Percentiles rank a stretch among this genome's conserved stretches.
These are phyloP conservation scores for Achaetomium macrosporum DNA, from an alignment of 2,329 filamentous ascomycete species.

Conservation along the genomic window DNA sequence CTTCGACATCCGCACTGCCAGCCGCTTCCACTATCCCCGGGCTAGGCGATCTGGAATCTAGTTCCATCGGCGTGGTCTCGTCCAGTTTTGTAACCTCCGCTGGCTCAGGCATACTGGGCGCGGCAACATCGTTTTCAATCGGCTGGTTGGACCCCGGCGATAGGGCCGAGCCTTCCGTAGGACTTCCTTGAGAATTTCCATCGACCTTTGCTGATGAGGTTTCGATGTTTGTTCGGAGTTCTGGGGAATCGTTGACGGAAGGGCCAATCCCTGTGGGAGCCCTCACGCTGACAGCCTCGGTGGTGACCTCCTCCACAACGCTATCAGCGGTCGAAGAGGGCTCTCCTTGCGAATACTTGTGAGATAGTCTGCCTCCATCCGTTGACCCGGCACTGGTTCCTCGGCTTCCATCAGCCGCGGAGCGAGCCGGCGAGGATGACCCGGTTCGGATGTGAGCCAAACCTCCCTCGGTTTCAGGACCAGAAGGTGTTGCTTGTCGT, in stretches of 20 bases:
- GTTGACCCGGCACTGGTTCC: conserved; percentile 3
- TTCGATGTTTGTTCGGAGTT: not conserved
- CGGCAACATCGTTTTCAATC: not conserved
- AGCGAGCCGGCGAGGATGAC: not conserved
- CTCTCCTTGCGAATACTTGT: not conserved
- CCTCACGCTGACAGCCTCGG: not conserved
- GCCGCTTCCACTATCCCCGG: conserved; percentile 16
- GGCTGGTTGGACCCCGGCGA: not conserved
- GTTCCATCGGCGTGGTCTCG: conserved; percentile 23
- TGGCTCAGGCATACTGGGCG: not conserved
- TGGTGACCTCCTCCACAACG: not conserved
- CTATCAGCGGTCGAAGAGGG: not conserved
- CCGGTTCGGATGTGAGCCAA: not conserved
- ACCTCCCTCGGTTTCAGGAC: not conserved
- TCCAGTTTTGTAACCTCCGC: conserved; percentile 4
- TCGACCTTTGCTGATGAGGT: not conserved
- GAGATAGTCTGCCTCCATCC: conserved; percentile 10
- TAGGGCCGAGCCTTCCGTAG: not conserved
- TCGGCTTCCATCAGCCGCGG: not conserved
- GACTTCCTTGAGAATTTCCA: no score
- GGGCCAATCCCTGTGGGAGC: not conserved
- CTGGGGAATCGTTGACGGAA: not conserved
- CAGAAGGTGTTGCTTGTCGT: not conserved
- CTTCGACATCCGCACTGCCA: conserved; percentile 25
- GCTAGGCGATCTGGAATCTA: conserved; percentile 21